These are phyloP conservation scores for Colletotrichum australisinense DNA, from an alignment of 2,329 filamentous ascomycete genomes.

Conservation along the genomic window DNA sequence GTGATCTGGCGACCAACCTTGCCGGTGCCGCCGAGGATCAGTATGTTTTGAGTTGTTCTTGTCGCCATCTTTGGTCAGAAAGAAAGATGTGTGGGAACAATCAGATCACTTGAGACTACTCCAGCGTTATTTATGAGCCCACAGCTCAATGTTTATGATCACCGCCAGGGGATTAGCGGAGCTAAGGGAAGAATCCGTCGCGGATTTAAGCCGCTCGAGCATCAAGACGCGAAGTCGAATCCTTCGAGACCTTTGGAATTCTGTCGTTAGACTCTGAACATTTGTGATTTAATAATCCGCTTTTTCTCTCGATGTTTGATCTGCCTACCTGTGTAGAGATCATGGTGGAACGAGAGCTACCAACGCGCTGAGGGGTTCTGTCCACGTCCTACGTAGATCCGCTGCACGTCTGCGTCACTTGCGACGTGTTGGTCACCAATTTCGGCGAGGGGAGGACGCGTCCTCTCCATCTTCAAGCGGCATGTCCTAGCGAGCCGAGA, in stretches of 20 bases:
- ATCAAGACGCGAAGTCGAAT: neutral
- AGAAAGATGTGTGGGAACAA: no score
- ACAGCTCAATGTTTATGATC: neutral
- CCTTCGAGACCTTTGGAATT: neutral
- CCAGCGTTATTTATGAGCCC: neutral
- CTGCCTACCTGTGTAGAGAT: no score
- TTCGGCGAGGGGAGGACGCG: no score
- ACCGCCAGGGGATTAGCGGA: neutral
- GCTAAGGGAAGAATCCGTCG: neutral
- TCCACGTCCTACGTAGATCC: no score
- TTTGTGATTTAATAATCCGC: neutral
- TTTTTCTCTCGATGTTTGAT: no score
- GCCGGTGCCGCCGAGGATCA: constrained; percentile 58
- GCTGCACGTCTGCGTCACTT: no score
- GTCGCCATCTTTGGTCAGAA: neutral
- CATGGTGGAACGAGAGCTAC: no score
- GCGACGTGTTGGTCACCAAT: no score
- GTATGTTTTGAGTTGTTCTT: constrained; percentile 38
- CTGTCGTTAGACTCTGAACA: neutral
- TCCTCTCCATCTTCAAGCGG: no score
- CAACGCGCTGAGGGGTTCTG: no score
- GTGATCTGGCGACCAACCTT: constrained; percentile 55
- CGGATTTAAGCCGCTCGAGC: neutral
- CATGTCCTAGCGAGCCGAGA: no score
- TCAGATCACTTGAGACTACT: no score